Conservation (phyloP, 2,329 filamentous ascomycete species). For the Bipolaris gigantea region DNA sequence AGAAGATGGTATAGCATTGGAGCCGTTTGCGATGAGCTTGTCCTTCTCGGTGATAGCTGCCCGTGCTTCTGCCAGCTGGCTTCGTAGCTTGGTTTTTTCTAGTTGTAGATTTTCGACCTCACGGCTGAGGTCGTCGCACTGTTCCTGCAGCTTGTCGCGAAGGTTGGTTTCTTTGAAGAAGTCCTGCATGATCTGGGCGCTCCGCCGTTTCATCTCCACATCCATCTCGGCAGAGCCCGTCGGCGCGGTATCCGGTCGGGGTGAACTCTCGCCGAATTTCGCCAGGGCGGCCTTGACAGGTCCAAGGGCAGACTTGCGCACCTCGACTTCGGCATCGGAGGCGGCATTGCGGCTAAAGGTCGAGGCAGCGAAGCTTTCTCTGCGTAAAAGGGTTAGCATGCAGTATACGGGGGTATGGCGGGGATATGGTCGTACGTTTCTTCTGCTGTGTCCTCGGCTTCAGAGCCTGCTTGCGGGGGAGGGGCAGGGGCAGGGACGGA, state of each 20-base stretch:
- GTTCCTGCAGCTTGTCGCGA: slow-evolving; percentile 43
- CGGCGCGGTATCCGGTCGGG: slow-evolving; percentile 40
- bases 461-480: slow-evolving; percentile 12
- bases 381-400: slow-evolving; percentile 6
- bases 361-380: slow-evolving; percentile 26
- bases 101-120: slow-evolving; percentile 38
- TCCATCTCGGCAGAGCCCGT: slow-evolving; percentile 36
- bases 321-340: slow-evolving; percentile 43
- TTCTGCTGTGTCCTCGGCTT: slow-evolving; percentile 8
- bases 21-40: slow-evolving; percentile 28
- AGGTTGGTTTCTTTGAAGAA: slow-evolving; percentile 45
- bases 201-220: slow-evolving; percentile 36
- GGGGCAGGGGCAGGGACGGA: slow-evolving; percentile 25
- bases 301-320: slow-evolving; percentile 28
- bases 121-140: slow-evolving; percentile 37
- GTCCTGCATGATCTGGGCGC: slow-evolving; percentile 44
- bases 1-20: slow-evolving; percentile 13
- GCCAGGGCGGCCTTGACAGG: slow-evolving; percentile 35
- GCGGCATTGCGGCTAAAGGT: slow-evolving; percentile 30
- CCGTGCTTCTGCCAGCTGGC: slow-evolving; percentile 37
- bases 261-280: slow-evolving; percentile 33
- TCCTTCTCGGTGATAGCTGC: slow-evolving; percentile 38
- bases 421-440: slow-evolving; percentile 6
- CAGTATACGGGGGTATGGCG: not conserved
- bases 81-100: slow-evolving; percentile 37